These are phyloP conservation scores for Candida jianshihensis DNA, from an alignment of 805 yeast genomes.

Conservation along the genomic window DNA sequence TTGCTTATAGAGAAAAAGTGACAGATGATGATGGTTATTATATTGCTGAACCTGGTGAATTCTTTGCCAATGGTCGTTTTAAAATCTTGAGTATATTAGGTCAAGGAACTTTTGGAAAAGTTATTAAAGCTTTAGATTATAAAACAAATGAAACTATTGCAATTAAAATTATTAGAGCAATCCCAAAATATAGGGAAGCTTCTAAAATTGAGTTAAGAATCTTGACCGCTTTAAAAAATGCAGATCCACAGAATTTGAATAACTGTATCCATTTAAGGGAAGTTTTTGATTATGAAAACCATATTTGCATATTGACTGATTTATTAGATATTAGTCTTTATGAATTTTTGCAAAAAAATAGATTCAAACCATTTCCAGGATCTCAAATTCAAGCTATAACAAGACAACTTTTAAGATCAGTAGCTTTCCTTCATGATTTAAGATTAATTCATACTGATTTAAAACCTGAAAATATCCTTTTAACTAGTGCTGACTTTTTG, in stretches of 20 bases:
- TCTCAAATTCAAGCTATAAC: conserved; percentile 86
- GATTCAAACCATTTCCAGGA: conserved; percentile 87
- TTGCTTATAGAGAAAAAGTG: conserved; percentile 8
- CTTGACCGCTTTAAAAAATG: conserved; percentile 59
- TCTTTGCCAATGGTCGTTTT: conserved; percentile 68
- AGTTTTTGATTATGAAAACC: conserved; percentile 88
- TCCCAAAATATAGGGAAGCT: conserved; percentile 93
- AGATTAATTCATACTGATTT: conserved; percentile 91
- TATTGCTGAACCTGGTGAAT: conserved; percentile 48
- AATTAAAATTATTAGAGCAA: conserved; percentile 84
- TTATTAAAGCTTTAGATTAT: conserved; percentile 73
- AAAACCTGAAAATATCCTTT: conserved; percentile 88
- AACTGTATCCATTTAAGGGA: conserved; percentile 84
- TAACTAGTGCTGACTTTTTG: conserved; percentile 17
- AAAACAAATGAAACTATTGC: conserved; percentile 58
- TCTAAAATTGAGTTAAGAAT: conserved; percentile 88
- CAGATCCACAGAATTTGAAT: conserved; percentile 57
- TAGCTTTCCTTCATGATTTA: conserved; percentile 83
- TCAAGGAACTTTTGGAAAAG: conserved; percentile 92
- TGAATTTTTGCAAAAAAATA: conserved; percentile 82
- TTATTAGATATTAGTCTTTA: conserved; percentile 76
- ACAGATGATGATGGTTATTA: conserved; percentile 58
- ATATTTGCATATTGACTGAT: conserved; percentile 90
- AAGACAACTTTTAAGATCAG: conserved; percentile 76
- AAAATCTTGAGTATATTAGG: conserved; percentile 65